Percentiles rank a stretch among this genome's conserved stretches.
Conservation (phyloP, 78 protist species). For the Dictyostelium intermedium region DNA sequence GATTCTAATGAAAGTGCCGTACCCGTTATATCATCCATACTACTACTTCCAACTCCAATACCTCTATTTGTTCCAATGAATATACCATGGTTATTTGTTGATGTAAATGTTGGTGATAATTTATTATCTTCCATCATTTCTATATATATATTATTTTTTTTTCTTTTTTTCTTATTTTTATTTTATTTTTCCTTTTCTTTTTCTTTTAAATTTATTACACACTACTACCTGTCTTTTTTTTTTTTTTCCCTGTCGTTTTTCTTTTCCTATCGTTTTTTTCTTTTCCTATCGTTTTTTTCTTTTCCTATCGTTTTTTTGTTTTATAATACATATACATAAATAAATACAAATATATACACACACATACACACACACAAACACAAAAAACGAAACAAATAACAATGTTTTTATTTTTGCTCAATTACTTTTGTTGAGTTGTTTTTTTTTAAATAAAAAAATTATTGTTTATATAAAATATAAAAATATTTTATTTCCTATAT, state of each 20-base stretch:
- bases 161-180: no score
- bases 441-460: no score
- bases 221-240: not conserved
- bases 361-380: not conserved
- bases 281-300: no score
- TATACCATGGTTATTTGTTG: not conserved
- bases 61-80: not conserved
- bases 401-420: not conserved
- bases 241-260: not conserved
- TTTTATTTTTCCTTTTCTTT: not conserved
- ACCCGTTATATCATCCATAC: not conserved
- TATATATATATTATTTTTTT: not conserved
- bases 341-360: not conserved
- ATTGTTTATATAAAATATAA: not conserved
- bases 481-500: not conserved
- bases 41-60: not conserved
- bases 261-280: no score
- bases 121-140: not conserved
- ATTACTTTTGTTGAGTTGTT: no score
- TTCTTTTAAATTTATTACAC: not conserved
- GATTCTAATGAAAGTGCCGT: not conserved
- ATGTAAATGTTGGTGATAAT: not conserved
- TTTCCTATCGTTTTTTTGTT: not conserved
- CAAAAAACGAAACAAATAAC: not conserved
- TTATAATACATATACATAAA: not conserved